Evolutionary conservation across 2,329 filamentous ascomycete genomes (phyloP).

Genomic region (Chalaropsis ovoidea): DNA sequence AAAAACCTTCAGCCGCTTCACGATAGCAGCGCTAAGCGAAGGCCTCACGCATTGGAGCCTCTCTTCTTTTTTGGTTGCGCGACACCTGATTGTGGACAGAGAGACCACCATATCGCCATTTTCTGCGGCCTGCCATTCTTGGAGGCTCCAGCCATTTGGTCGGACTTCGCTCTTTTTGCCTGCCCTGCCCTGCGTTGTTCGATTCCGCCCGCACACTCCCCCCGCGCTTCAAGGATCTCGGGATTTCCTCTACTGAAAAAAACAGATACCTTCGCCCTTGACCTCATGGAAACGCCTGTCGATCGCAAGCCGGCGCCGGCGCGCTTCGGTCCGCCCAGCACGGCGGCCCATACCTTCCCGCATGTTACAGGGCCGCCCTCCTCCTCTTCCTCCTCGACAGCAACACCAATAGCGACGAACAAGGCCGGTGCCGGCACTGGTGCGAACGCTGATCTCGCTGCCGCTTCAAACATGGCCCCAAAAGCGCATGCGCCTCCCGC

Average conservation of each 20-base stretch:
- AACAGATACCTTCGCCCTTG: not conserved
- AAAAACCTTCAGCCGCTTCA: not conserved
- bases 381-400: not conserved
- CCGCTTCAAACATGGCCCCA: not conserved
- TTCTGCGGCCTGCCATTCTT: no score
- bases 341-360: conserved; percentile 9
- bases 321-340: conserved; percentile 4
- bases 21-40: not conserved
- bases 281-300: not conserved
- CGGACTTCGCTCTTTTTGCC: no score
- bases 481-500: not conserved
- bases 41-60: not conserved
- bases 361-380: not conserved
- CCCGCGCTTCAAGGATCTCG: not conserved
- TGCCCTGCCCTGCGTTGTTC: not conserved
- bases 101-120: not conserved
- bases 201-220: not conserved
- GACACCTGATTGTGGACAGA: no score
- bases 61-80: not conserved
- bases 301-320: not conserved
- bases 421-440: not conserved
- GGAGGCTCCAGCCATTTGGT: no score
- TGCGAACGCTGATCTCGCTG: not conserved
- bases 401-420: not conserved
- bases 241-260: no score